Evolutionary conservation across 306 rosid species (phyloP), one percentile per base, ranked within the genome.

Genomic region (Trichosanthes cucumerina): DNA sequence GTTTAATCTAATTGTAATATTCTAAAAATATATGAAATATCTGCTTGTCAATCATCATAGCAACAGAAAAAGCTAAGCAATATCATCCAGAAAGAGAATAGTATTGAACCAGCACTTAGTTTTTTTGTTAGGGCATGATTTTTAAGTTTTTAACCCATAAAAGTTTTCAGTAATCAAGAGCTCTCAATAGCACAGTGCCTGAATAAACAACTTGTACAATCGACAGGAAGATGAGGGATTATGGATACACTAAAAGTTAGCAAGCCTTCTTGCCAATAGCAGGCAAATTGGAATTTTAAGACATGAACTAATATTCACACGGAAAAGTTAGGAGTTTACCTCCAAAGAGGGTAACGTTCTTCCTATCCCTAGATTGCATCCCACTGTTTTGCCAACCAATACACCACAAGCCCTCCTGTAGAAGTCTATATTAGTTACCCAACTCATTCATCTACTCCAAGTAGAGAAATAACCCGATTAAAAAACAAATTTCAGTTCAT

Each of bases 381-480:
- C 96, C 96, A 83, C 98, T 92, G 86, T 91, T 96, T 88, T 96
- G 99, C 99, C 99, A 92, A 82, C 99, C 99, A 59, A 96, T 81
- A 78, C 99, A 96, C 99, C 97, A 96, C 82, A 81, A 82, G 70
- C 88, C 88, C 72, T 88, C 91, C 99, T 95, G 91, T 78, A 83
- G 73, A 79, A 72, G 87, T 79, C 38, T 56, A 84, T 75, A 79
- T 80, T 49, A 79, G 81, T 57, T 28, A 41, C 47, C 53, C 44
- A 49, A 75, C 78, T n/a, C 53, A 54, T 24, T 39, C 64, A 53
- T 53, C 76, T 28, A 64, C 66, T 83, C 66, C 47, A 26, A 1
- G 10, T 39, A 74, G 72, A 56, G 36, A 77, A 31, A 46, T 12
- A 78, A 83, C 53, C 75, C 66, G 31, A 65, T 36, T 75, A 28